phyloP scores from a whole-genome alignment of 192 early-diverging fungal genomes.

The Backusella liffmaniae region DNA sequence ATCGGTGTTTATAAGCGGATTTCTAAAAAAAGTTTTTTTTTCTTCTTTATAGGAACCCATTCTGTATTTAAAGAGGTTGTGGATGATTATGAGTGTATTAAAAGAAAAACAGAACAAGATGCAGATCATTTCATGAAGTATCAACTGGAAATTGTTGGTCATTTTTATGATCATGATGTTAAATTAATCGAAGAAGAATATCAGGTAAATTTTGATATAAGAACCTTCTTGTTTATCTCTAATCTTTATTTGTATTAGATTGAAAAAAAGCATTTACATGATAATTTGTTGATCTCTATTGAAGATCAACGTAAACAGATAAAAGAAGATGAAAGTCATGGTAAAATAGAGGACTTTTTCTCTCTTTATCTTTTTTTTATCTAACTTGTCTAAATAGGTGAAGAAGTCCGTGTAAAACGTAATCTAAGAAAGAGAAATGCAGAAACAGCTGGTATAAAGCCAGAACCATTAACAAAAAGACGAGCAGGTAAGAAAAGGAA shows the following conservation, averaged over 20 bases:
- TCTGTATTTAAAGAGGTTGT: slow-evolving; percentile 19
- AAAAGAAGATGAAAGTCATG: slow-evolving; percentile 26
- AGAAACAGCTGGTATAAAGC: slow-evolving; percentile 9
- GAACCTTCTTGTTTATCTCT: neutral
- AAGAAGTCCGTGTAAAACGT: slow-evolving; percentile 12
- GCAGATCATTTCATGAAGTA: slow-evolving; percentile 25
- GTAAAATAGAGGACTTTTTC: neutral
- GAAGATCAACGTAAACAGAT: slow-evolving; percentile 34
- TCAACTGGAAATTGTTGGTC: slow-evolving; percentile 19
- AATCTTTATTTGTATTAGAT: slow-evolving; percentile 1
- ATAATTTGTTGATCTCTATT: slow-evolving; percentile 26
- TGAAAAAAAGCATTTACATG: slow-evolving; percentile 28
- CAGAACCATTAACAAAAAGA: slow-evolving; percentile 23
- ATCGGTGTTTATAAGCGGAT: slow-evolving; percentile 6
- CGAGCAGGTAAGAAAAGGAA: slow-evolving; percentile 9
- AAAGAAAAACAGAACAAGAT: slow-evolving; percentile 18
- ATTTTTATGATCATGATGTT: slow-evolving; percentile 18
- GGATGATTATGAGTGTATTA: slow-evolving; percentile 17
- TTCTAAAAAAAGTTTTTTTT: neutral
- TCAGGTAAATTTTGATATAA: neutral
- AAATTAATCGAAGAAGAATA: slow-evolving; percentile 31
- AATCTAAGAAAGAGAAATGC: slow-evolving; percentile 8
- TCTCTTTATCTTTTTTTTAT: neutral
- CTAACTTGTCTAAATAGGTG: neutral
- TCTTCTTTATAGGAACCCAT: slow-evolving; percentile 23